Conservation (phyloP, 1,139 yeast species). For the Geotrichum citri-aurantii region DNA sequence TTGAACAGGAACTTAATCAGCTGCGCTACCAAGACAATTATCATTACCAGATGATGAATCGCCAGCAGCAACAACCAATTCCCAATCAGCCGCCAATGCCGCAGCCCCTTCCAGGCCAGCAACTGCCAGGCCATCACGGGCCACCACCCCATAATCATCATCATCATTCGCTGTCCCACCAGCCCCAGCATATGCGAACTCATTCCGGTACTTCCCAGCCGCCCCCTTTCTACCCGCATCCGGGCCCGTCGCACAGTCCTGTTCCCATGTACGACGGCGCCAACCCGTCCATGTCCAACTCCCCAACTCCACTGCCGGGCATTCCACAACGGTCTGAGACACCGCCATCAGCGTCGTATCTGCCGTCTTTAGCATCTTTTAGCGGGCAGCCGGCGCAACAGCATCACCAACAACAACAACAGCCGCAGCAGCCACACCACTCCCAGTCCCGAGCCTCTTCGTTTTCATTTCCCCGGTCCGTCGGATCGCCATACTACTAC, state of each 20-base stretch:
- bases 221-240: constrained; percentile 8
- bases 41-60: constrained; percentile 16
- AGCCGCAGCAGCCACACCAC: neutral
- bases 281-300: neutral
- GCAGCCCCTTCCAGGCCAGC: constrained; percentile 20
- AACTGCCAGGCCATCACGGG: neutral
- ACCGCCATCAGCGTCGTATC: constrained; percentile 1
- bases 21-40: constrained; percentile 21
- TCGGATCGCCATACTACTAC: constrained; percentile 7
- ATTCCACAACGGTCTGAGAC: constrained; percentile 1
- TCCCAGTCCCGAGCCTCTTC: constrained; percentile 1
- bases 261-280: constrained; percentile 1
- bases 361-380: neutral
- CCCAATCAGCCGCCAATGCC: constrained; percentile 7
- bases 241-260: constrained; percentile 10
- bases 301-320: neutral
- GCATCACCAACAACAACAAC: constrained; percentile 6
- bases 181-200: constrained; percentile 9
- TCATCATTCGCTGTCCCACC: constrained; percentile 2
- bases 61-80: constrained; percentile 5
- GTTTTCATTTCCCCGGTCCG: constrained; percentile 11
- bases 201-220: constrained; percentile 7
- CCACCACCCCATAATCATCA: constrained; percentile 10
- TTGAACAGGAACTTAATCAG: constrained; percentile 32
- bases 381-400: constrained; percentile 3